Evolutionary conservation across 176 grass and related monocot genomes (phyloP), one percentile per base, ranked within the genome.

Genomic region (Carex myosuroides): DNA sequence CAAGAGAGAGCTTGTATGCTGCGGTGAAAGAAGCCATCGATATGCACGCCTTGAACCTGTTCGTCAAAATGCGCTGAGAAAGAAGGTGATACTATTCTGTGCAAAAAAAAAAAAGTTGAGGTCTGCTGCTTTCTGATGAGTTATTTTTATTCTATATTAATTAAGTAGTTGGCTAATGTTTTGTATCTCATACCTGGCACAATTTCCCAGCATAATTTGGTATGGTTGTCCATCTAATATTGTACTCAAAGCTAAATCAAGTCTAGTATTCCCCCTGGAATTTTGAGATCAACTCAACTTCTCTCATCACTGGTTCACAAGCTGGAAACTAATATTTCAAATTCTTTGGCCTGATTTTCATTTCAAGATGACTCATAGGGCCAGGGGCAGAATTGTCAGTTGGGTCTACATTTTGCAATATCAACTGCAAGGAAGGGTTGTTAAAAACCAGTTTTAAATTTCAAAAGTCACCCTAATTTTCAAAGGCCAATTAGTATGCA

Each of bases 401-500:
- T 22, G 12, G 3, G 4, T 29, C 70, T 24, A 11, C 5, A 75
- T 44, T 22, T 52, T 70, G 16, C 21, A 75, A 53, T 53, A 75
- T 53, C 44, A 75, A 46, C 41, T 73, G 8, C 39, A 72, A 73
- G 70, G 8, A 12, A 13, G 20, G 13, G 20, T 24, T 73, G 10
- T 24, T 52, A 73, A 24, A 73, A 52, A 24, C 8, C 70, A 52
- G 17, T 11, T 75, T 0, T 13, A 29, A 6, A 29, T 52, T 75
- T 50, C n/a, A 6, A 52, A 53, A 53, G 24, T 1, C 1, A 73
- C 41, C n/a, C 70, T 48, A 5, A 21, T 8, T 52, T 2, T 3
- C 44, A 71, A 3, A 94, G 92, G 88, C 92, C 58, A 58, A 88
- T 52, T 89, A 92, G 61, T 84, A 88, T 88, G 94, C 89, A 33